Evolutionary conservation across 257 asterid genomes (phyloP).

Genomic region (Solanum chmielewskii): DNA sequence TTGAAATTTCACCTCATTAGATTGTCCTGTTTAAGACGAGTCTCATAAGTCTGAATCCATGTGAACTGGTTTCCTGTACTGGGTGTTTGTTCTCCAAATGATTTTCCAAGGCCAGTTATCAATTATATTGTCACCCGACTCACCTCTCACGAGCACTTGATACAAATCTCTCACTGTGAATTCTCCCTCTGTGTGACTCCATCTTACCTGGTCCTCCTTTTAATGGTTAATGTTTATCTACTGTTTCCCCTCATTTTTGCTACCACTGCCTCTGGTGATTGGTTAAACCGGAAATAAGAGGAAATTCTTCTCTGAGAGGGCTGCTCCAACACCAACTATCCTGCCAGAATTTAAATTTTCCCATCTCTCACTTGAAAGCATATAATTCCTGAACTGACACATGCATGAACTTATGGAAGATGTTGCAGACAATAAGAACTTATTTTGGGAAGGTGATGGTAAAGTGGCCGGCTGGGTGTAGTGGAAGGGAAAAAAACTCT

Average conservation of each 20-base stretch:
- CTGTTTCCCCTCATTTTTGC: not conserved
- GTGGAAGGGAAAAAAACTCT: too few species aligned
- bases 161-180: not conserved
- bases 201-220: not conserved
- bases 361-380: not conserved
- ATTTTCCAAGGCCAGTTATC: not conserved
- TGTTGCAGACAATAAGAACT: not conserved
- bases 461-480: not conserved
- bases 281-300: not conserved
- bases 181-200: not conserved
- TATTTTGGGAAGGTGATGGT: not conserved
- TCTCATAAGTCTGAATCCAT: not conserved
- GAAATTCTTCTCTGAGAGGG: not conserved
- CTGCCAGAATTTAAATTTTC: not conserved
- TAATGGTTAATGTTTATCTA: not conserved
- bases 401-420: not conserved
- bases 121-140: not conserved
- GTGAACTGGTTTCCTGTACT: not conserved
- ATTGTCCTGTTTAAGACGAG: not conserved
- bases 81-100: not conserved
- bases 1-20: not conserved
- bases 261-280: not conserved
- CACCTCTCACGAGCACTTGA: not conserved
- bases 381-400: not conserved
- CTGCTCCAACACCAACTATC: not conserved